Base-by-base conservation (phyloP, 768 basidiomycete species). In the Suillus placidus region DNA sequence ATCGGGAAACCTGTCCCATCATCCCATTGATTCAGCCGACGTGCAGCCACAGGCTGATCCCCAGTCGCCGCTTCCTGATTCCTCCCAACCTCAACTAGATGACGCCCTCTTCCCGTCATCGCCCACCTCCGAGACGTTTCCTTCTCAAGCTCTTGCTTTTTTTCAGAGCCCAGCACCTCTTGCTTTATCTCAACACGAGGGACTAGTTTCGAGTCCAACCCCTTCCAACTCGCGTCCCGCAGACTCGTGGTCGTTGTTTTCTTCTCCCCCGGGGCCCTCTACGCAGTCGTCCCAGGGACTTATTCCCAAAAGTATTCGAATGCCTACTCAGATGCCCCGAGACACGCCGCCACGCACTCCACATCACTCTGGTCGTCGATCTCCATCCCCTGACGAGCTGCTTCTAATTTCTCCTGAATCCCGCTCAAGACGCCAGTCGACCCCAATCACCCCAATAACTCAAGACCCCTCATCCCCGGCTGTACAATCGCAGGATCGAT, bases 351-450 rank as follows among this genome's bases (percentile, higher is more conserved):
- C 69, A 4, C 49, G 18, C 40, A 60, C 40, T 2, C 18, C 32
- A 61, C 55, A 23, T 67, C 60, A 32, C 61, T 35, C 34, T 23
- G 70, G 42, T 23, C n/a, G 23, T 40, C 49, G 30, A 5, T 67
- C 67, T 23, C 69, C 18, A 32, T 77, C 73, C 0, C 71, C 73
- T 23, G 75, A 73, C 63, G 75, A 68, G 55, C 67, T 73, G 10
- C 71, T 47, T 43, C 61, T 71, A 18, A n/a, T 66, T 14, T 54
- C 71, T 13, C 52, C 66, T 16, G 30, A 20, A 49, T 64, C 26
- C 55, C 64, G 26, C 54, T 38, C 63, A 7, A 67, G 34, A 20
- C 20, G 18, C 13, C 26, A 13, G 6, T 26, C 13, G 37, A 63
- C 34, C 14, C 26, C 49, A n/a, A 56, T n/a, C 13, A 61, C 26